Evolutionary conservation across 805 yeast genomes (phyloP).

Genomic region (Lipomyces yamanashiensis): DNA sequence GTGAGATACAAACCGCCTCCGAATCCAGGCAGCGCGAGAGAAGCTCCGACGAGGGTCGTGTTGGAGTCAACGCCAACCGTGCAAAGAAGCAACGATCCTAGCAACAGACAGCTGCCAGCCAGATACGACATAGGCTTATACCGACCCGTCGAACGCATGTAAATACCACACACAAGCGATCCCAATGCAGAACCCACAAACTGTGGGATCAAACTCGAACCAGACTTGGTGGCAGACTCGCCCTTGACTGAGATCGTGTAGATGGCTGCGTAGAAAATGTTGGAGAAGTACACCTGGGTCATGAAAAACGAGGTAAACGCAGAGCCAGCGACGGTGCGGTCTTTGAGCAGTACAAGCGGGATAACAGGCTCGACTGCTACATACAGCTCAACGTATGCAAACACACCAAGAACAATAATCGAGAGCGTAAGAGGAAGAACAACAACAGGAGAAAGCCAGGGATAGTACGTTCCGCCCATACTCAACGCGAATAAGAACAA

Average conservation of each 20-base stretch:
- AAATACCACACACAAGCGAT: conserved; percentile 66
- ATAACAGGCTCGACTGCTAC: conserved; percentile 68
- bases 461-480: conserved; percentile 61
- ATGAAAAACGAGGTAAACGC: conserved; percentile 72
- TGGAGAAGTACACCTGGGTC: conserved; percentile 68
- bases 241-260: conserved; percentile 61
- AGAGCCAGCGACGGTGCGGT: conserved; percentile 65
- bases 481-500: conserved; percentile 66
- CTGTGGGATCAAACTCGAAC: conserved; percentile 56
- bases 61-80: conserved; percentile 31
- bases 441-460: conserved; percentile 54
- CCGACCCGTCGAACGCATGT: conserved; percentile 69
- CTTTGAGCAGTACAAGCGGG: conserved; percentile 60
- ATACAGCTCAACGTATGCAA: conserved; percentile 57
- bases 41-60: conserved; percentile 47
- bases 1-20: conserved; percentile 72
- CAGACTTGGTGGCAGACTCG: conserved; percentile 59
- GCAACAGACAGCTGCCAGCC: conserved; percentile 51
- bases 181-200: conserved; percentile 73
- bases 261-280: conserved; percentile 72
- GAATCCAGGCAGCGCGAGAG: conserved; percentile 57
- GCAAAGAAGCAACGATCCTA: conserved; percentile 53
- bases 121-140: conserved; percentile 56
- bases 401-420: conserved; percentile 45
- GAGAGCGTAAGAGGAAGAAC: conserved; percentile 46